Base-by-base conservation (phyloP, 1,284 basidiomycete species). In the Fomes fomentarius region DNA sequence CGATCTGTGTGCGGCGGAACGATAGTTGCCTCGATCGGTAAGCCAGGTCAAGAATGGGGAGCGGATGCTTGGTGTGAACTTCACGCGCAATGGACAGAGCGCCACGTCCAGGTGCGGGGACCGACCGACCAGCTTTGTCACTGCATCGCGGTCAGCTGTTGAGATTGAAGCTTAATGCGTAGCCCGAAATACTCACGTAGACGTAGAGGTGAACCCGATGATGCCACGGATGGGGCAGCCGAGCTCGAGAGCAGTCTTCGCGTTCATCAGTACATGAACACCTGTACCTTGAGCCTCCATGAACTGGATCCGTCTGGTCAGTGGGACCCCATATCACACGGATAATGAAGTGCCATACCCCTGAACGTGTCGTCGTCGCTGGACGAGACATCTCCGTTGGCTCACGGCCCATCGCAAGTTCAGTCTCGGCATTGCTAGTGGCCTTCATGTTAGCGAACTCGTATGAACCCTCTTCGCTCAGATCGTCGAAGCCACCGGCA, bases 361-460 rank as follows among this genome's bases (percentile, higher is more conserved):
- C 95, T 68, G 94, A 83, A 69, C 97, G 93, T 63, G 95, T 98
- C 22, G 91, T 93, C 5, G 96, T 98, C 35, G 96, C 92, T 24
- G 97, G 97, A 57, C 96, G 91, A 50, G 96, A 99, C 91, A 98
- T 96, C 74, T 99, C 96, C 40, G 91, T 93, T 25, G 96, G 96
- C 74, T 99, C 96, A 65, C 97, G 94, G 60, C 97, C 97, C 85
- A 97, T 97, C 9, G 96, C 96, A 67, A 98, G 91, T 75, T 99
- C 97, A 34, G 93, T 93, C 72, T 96, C 93, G 5, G 95, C 90
- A 69, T 96, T 98, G 74, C 92, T 95, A 7, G 97, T 99, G 6
- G 97, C 97, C 76, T 98, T 97, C 97, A 99, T 99, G 81, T 98
- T 98, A 53, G 95, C 96, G 74, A 96, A 96, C 75, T 98, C 95